Percentiles rank a stretch among this genome's conserved stretches.
Conservation (phyloP, 441 rosid genomes). For the Melastoma candidum region DNA sequence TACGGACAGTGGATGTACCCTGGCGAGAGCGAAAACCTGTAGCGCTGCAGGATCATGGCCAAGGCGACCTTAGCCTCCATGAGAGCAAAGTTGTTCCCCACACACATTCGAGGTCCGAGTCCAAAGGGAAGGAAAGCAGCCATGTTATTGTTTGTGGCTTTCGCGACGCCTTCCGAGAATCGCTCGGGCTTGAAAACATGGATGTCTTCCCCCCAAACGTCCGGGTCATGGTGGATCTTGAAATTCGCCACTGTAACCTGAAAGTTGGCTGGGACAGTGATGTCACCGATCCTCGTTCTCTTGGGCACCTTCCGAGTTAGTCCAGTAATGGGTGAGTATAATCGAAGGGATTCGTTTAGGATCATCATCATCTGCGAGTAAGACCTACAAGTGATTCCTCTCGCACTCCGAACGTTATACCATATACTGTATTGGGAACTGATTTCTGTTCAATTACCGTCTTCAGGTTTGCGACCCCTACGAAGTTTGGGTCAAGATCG, state of each 20-base stretch:
- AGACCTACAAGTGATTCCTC: background rate
- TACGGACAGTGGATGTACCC: slow-evolving; percentile 1
- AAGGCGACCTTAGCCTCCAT: background rate
- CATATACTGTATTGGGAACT: background rate
- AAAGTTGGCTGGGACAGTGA: background rate
- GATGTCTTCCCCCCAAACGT: too few species aligned
- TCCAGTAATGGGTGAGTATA: background rate
- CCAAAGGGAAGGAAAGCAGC: slow-evolving; percentile 1
- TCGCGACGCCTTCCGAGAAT: too few species aligned
- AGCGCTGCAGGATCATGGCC: background rate
- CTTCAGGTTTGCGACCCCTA: background rate
- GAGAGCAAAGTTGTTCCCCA: background rate
- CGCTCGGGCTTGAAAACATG: too few species aligned
- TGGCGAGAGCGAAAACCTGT: background rate
- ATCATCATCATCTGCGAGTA: background rate
- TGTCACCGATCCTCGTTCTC: background rate
- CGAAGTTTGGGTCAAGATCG: background rate
- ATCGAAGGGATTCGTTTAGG: background rate
- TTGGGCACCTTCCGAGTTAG: background rate
- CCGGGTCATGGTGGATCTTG: background rate
- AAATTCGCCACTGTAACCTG: background rate
- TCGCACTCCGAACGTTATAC: background rate
- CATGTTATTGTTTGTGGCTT: background rate
- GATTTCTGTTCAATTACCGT: background rate
- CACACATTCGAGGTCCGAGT: background rate